Evolutionary conservation across 148 eudicot species (phyloP), one percentile per base, ranked within the genome.

Genomic region (Nepenthes mirabilis): DNA sequence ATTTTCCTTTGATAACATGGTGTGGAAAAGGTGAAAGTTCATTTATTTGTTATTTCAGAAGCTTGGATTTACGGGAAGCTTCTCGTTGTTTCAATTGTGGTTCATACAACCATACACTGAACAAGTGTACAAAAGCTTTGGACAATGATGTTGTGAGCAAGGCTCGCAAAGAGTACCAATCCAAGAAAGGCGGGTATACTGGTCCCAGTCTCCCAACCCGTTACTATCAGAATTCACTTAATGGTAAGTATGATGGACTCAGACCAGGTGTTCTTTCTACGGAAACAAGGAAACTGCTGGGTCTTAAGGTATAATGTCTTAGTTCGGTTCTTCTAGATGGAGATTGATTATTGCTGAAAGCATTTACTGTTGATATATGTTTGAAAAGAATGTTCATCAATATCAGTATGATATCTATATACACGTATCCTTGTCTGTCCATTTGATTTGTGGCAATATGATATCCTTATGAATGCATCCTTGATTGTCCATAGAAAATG

Each of bases 1-100:
- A 12, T 49, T 49, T n/a, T 49, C 52, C 6, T 49, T 11, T 12
- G 52, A 10, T 6, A 49, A 2, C 13, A 49, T 11, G 2, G 52
- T 49, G n/a, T 23, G 23, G 23, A 23, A 23, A 23, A 23, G 23
- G 23, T 23, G n/a, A n/a, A 23, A 23, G 23, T 49, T 49, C 13
- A 11, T 49, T 49, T 49, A 0, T n/a, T 12, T 63, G 55, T 36
- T 33, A 14, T 64, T 72, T 62, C 70, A 81, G 85, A n/a, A 43
- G 45, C 14, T 57, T 62, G 36, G 77, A 72, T 66, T 33, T 66
- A 50, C 75, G 79, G 43, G 79, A 77, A 60, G 77, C 77, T 54
- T 67, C 73, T 43, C 82, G 82, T 11, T 77, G 81, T 68, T 81
- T 81, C 61, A 77, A 81, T 48, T 81, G 85, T 64, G 73, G 73